Evolutionary conservation across 2,329 filamentous ascomycete genomes (phyloP).

Genomic region (Neofusicoccum kwambonambiense): DNA sequence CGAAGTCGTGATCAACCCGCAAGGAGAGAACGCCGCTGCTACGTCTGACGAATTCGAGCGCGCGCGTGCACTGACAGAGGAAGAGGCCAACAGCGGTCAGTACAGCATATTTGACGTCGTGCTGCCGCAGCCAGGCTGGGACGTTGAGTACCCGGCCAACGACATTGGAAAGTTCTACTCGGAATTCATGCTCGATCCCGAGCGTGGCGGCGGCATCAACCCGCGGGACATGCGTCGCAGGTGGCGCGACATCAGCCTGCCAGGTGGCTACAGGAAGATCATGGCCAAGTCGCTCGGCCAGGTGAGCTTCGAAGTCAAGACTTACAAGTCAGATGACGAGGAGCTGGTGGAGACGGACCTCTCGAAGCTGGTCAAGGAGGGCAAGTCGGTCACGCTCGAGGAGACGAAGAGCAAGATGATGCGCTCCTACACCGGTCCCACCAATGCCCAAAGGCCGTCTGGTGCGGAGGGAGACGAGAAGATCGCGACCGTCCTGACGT

Average conservation of each 20-base stretch:
- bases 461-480: slow-evolving; percentile 42
- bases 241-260: slow-evolving; percentile 84
- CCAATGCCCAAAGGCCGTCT: not conserved
- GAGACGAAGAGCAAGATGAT: slow-evolving; percentile 9
- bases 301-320: slow-evolving; percentile 66
- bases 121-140: slow-evolving; percentile 87
- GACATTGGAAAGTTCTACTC: slow-evolving; percentile 80
- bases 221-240: slow-evolving; percentile 82
- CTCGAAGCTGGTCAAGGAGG: slow-evolving; percentile 58
- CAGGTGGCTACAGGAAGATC: slow-evolving; percentile 83
- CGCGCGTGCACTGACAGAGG: slow-evolving; percentile 70
- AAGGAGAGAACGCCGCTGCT: slow-evolving; percentile 56
- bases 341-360: slow-evolving; percentile 89
- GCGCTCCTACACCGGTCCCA: not conserved
- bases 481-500: slow-evolving; percentile 67
- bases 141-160: slow-evolving; percentile 83
- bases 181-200: slow-evolving; percentile 73
- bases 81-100: slow-evolving; percentile 73
- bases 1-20: slow-evolving; percentile 64
- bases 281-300: slow-evolving; percentile 67
- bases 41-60: slow-evolving; percentile 61
- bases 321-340: slow-evolving; percentile 50
- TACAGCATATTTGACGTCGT: slow-evolving; percentile 87
- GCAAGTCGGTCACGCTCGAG: slow-evolving; percentile 31
- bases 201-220: slow-evolving; percentile 74